Evolutionary conservation across 2,329 filamentous ascomycete genomes (phyloP).

Genomic region (Clarireedia hainanense): DNA sequence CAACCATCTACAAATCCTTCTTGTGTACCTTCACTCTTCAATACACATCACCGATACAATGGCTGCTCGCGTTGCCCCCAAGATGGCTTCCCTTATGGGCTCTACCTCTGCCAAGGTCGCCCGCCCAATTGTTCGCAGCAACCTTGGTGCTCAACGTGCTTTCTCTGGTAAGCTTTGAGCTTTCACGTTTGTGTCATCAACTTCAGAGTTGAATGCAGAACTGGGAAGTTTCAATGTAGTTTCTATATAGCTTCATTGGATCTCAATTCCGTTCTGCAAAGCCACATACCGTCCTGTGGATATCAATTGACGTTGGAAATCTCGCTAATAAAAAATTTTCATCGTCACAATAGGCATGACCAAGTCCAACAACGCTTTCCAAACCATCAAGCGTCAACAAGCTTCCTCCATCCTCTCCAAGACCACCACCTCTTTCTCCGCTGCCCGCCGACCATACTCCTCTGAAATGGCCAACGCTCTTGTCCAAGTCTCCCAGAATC

Average conservation of each 20-base stretch:
- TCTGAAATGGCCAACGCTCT: conserved; percentile 83
- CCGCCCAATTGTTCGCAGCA: conserved; percentile 63
- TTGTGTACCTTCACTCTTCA: conserved; percentile 9
- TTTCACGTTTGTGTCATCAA: neutral
- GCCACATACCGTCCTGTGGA: neutral
- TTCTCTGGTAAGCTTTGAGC: conserved; percentile 54
- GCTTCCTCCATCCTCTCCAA: conserved; percentile 57
- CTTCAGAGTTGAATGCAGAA: conserved; percentile 2
- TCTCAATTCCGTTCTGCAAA: neutral
- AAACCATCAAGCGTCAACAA: conserved; percentile 60
- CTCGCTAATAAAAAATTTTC: conserved; percentile 25
- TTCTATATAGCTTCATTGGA: neutral
- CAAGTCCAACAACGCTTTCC: conserved; percentile 18
- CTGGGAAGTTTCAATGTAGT: neutral
- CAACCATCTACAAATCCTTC: conserved; percentile 11
- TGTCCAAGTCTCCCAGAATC: conserved; percentile 85
- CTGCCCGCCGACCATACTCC: conserved; percentile 59
- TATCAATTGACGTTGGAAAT: conserved; percentile 10
- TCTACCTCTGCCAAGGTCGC: conserved; percentile 58
- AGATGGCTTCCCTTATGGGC: conserved; percentile 67
- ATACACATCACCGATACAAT: conserved; percentile 54
- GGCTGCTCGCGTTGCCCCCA: conserved; percentile 71
- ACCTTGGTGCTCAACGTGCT: conserved; percentile 60
- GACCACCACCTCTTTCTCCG: conserved; percentile 15
- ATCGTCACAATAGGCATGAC: conserved; percentile 31